Conservation (phyloP, 306 rosid species). For the Begonia masoniana region DNA sequence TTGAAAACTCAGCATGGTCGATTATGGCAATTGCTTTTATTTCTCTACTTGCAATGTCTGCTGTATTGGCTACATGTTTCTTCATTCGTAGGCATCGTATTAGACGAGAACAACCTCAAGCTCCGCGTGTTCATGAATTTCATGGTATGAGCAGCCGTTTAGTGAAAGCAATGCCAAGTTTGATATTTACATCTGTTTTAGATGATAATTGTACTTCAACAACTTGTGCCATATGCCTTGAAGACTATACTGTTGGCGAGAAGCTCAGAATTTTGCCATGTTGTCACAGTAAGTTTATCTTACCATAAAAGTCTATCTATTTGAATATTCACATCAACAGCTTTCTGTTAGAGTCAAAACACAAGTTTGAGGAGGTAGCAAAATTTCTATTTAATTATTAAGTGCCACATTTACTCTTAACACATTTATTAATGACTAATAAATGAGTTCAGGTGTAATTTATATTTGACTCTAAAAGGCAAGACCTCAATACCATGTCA, state of each 20-base stretch:
- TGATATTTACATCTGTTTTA: slow-evolving; percentile 74
- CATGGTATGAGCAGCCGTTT: slow-evolving; percentile 95
- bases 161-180: slow-evolving; percentile 97
- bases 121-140: slow-evolving; percentile 62
- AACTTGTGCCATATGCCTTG: slow-evolving; percentile 98
- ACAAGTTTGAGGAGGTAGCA: too few species aligned
- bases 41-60: slow-evolving; percentile 97
- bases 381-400: too few species aligned
- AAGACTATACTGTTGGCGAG: slow-evolving; percentile 88
- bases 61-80: slow-evolving; percentile 95
- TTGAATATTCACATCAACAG: too few species aligned
- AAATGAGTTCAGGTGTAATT: too few species aligned
- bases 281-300: slow-evolving; percentile 74
- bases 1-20: slow-evolving; percentile 98
- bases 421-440: too few species aligned
- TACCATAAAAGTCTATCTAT: not conserved
- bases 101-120: slow-evolving; percentile 69
- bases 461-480: too few species aligned
- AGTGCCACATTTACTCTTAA: too few species aligned
- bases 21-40: slow-evolving; percentile 97
- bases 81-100: slow-evolving; percentile 91
- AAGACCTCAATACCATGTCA: too few species aligned
- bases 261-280: slow-evolving; percentile 92
- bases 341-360: too few species aligned
- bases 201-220: slow-evolving; percentile 86